These are phyloP conservation scores for Schizothecium vesticola DNA, from an alignment of 495 filamentous ascomycete genomes.

Conservation along the genomic window DNA sequence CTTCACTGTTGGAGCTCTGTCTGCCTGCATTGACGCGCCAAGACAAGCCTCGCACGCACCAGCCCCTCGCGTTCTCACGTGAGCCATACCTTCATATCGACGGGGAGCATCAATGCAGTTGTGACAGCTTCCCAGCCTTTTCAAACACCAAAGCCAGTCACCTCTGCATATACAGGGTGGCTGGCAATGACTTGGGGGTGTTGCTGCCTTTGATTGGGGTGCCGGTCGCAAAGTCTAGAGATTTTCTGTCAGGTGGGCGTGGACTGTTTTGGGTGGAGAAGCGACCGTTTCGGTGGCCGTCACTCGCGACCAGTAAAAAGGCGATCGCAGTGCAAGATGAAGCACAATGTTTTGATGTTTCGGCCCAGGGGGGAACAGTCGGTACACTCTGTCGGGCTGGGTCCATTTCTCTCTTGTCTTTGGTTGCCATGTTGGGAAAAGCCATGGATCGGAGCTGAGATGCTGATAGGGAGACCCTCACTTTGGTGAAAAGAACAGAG, in stretches of 20 bases:
- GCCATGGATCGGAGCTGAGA: background rate
- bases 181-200: background rate
- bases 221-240: background rate
- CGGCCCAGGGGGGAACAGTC: conserved; percentile 9
- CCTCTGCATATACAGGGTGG: background rate
- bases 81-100: background rate
- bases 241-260: background rate
- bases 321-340: conserved; percentile 15
- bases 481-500: background rate
- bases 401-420: background rate
- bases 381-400: conserved; percentile 16
- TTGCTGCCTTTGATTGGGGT: background rate
- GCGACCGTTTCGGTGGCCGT: conserved; percentile 14
- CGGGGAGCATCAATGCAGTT: background rate
- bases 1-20: background rate
- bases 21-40: conserved; percentile 6
- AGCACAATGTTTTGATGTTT: conserved; percentile 32
- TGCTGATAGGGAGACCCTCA: conserved; percentile 5
- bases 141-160: background rate
- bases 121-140: background rate
- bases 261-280: background rate
- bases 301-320: conserved; percentile 21
- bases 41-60: background rate
- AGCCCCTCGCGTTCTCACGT: conserved; percentile 20
- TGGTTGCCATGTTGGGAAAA: conserved; percentile 1